Conservation (phyloP, 768 basidiomycete species). For the Holtermannia corniformis region DNA sequence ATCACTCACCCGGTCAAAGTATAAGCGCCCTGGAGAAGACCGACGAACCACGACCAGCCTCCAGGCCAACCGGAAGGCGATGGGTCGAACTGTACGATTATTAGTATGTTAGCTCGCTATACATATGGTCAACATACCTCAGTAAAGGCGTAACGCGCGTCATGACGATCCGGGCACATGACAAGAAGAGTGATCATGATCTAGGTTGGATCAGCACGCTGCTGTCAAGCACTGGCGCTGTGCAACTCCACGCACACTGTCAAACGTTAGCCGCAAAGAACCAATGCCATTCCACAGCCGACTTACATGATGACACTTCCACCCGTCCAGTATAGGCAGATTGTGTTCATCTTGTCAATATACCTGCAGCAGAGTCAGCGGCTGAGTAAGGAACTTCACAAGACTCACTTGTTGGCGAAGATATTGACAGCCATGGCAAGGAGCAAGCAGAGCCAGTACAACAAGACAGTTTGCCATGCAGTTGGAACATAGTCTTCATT, state of each 20-base stretch:
- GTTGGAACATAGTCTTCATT: conserved; percentile 53
- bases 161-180: conserved; percentile 52
- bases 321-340: conserved; percentile 59
- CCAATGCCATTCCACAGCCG: too few relatives aligned
- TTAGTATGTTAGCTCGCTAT: background rate
- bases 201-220: background rate
- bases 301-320: conserved; percentile 43
- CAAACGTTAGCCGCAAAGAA: too few relatives aligned
- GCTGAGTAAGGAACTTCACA: conserved; percentile 46
- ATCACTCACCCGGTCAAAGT: conserved; percentile 48
- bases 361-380: conserved; percentile 6
- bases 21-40: conserved; percentile 48
- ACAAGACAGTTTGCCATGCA: conserved; percentile 53
- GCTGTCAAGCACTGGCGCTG: background rate
- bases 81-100: conserved; percentile 47
- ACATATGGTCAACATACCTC: conserved; percentile 24
- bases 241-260: too few relatives aligned
- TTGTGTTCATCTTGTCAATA: conserved; percentile 42
- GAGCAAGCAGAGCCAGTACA: conserved; percentile 51
- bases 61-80: conserved; percentile 60
- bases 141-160: conserved; percentile 52
- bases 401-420: conserved; percentile 51
- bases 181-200: conserved; percentile 52
- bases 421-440: conserved; percentile 50
- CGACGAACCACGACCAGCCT: conserved; percentile 63